Evolutionary conservation across 441 rosid genomes (phyloP), one percentile per base, ranked within the genome.

Genomic region (Pelargonium fulgidum): DNA sequence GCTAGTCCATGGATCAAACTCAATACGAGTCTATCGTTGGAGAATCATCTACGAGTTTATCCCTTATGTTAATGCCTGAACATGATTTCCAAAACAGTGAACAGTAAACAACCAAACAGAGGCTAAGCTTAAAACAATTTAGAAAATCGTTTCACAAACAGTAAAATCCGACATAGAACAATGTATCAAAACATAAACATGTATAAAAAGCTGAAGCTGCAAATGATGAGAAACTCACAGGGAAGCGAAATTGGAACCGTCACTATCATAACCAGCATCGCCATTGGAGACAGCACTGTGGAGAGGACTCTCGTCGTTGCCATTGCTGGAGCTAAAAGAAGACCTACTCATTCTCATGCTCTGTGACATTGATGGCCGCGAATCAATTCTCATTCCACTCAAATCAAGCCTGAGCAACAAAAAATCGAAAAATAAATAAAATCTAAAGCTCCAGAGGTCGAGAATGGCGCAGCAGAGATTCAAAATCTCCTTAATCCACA

Each of bases 261-360:
- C 92, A 65, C 92, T 89, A 65, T 89, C 91, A 52, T 89, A 89
- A 42, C 82, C 96, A 67, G 33, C 64, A 29, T 89, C 96, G 61
- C 86, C 92, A 68, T 86, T 89, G 12, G 84, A 80, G 67, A 78
- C 44, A 72, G 86, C 67, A 70, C 74, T 69, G 69, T 77, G 82
- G 14, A 75, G 73, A 50, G 85, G 76, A 67, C 80, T 73, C 41
- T 81, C 82, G 3, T 73, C 89, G 56, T 77, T 77, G 44, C 82
- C 86, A 75, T 70, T 75, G 72, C 70, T 70, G 12, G 87, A 81
- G 81, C 81, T 68, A 52, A 84, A 85, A 20, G 91, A 85, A 75
- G 91, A 76, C 77, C 80, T 71, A 70, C 76, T 80, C 56, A 83
- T 62, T 81, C 86, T 81, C 68, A 80, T 71, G 74, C 87, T 85